Evolutionary conservation across 192 early-diverging fungal genomes (phyloP).

Genomic region (Gaertneriomyces sp.): DNA sequence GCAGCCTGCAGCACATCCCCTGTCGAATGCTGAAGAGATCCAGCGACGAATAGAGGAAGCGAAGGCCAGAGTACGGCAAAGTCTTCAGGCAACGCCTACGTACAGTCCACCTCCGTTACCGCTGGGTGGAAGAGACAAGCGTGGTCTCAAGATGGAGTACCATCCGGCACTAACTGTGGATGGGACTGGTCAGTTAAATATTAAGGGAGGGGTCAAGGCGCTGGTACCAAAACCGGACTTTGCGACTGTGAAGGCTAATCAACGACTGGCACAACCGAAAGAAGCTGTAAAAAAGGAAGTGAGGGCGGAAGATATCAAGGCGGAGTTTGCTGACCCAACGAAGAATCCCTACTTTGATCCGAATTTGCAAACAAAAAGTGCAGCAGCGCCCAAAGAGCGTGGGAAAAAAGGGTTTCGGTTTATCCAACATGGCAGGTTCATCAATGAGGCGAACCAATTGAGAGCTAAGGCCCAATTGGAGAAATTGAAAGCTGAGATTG

Average conservation of each 20-base stretch:
- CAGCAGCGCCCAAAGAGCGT: conserved; percentile 42
- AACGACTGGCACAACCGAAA: conserved; percentile 46
- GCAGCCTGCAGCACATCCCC: conserved; percentile 14
- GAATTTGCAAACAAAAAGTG: conserved; percentile 42
- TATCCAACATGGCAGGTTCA: conserved; percentile 74
- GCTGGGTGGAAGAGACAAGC: conserved; percentile 17
- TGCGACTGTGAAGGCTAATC: conserved; percentile 66
- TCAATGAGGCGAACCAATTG: conserved; percentile 77
- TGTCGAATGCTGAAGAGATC: conserved; percentile 28
- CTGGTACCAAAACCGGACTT: conserved; percentile 59
- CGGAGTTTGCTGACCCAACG: conserved; percentile 56
- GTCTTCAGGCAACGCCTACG: conserved; percentile 1
- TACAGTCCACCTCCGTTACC: conserved; percentile 16
- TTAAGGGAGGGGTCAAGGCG: conserved; percentile 48
- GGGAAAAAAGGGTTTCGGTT: conserved; percentile 63
- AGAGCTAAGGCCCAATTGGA: conserved; percentile 71
- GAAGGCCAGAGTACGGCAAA: conserved; percentile 25
- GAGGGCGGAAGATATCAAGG: conserved; percentile 45
- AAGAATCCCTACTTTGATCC: conserved; percentile 92
- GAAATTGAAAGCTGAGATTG: conserved; percentile 69
- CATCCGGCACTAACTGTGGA: conserved; percentile 35
- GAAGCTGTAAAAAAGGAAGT: conserved; percentile 46
- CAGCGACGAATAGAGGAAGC: conserved; percentile 51
- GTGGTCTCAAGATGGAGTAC: conserved; percentile 43
- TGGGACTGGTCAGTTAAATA: conserved; percentile 32